Percentiles rank a stretch among this genome's conserved stretches.
phyloP scores from a whole-genome alignment of 225 moss, liverwort and hornwort species.

The Rhytidiadelphus loreus region DNA sequence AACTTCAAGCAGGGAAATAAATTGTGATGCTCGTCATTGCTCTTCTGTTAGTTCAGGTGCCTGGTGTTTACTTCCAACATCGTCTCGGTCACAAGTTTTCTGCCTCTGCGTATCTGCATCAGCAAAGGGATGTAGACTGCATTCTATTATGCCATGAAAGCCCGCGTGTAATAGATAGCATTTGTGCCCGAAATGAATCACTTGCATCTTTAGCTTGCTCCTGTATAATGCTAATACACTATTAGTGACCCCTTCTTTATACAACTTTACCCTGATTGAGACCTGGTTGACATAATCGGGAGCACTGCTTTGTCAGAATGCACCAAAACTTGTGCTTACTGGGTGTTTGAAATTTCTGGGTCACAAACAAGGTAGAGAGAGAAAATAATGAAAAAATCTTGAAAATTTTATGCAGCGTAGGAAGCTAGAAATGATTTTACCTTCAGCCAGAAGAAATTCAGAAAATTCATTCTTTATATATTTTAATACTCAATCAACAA shows the following conservation, averaged over 20 bases:
- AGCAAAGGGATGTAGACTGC: not conserved
- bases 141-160: not conserved
- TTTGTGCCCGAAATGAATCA: not conserved
- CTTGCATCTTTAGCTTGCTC: not conserved
- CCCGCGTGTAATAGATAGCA: not conserved
- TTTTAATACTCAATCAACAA: not conserved
- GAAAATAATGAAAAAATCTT: not conserved
- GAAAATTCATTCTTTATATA: not conserved
- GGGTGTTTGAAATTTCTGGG: not conserved
- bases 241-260: not conserved
- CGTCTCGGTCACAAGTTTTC: not conserved
- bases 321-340: too few species aligned
- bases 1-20: conserved; percentile 5
- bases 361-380: not conserved
- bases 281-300: not conserved
- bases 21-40: not conserved
- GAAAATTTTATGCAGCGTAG: not conserved
- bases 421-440: not conserved
- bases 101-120: not conserved
- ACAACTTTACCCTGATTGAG: not conserved
- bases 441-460: not conserved
- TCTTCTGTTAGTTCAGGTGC: not conserved
- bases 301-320: not conserved
- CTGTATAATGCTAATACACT: not conserved
- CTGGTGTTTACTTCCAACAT: not conserved